These are phyloP conservation scores for Onygena corvina DNA, from an alignment of 2,329 filamentous ascomycete genomes.

Conservation along the genomic window DNA sequence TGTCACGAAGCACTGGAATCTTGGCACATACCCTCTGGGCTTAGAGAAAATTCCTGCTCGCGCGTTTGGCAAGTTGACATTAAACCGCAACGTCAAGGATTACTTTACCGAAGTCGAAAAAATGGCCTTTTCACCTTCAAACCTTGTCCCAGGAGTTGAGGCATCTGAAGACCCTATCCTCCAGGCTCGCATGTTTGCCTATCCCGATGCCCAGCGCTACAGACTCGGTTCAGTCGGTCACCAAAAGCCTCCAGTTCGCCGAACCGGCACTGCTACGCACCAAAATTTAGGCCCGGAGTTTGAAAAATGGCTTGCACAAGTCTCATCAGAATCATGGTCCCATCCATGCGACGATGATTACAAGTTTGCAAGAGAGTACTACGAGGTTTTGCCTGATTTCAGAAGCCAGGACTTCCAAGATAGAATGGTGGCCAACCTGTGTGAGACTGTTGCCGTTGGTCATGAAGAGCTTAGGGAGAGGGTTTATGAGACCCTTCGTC, in stretches of 20 bases:
- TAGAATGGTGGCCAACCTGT: constrained; percentile 1
- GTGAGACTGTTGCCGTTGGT: neutral
- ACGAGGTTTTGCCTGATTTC: constrained; percentile 8
- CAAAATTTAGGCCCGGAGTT: neutral
- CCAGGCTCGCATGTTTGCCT: constrained; percentile 49
- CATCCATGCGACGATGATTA: constrained; percentile 3
- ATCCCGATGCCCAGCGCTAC: constrained; percentile 41
- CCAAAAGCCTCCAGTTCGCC: constrained; percentile 24
- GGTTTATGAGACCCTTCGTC: neutral
- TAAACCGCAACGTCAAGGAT: constrained; percentile 44
- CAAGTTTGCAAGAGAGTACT: constrained; percentile 6
- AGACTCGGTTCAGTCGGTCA: constrained; percentile 33
- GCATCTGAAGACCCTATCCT: constrained; percentile 52
- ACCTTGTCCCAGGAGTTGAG: constrained; percentile 51
- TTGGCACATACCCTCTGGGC: constrained; percentile 19
- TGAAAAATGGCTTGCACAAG: neutral
- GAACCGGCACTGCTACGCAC: neutral
- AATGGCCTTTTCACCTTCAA: constrained; percentile 52
- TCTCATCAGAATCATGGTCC: neutral
- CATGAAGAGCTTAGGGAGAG: neutral
- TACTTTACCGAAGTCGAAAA: constrained; percentile 58
- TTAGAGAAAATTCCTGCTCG: constrained; percentile 35
- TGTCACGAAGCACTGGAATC: constrained; percentile 45
- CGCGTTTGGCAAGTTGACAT: constrained; percentile 39
- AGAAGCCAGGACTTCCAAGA: constrained; percentile 9